Base-by-base conservation (phyloP, 148 eudicot species). In the Cornus suecica region DNA sequence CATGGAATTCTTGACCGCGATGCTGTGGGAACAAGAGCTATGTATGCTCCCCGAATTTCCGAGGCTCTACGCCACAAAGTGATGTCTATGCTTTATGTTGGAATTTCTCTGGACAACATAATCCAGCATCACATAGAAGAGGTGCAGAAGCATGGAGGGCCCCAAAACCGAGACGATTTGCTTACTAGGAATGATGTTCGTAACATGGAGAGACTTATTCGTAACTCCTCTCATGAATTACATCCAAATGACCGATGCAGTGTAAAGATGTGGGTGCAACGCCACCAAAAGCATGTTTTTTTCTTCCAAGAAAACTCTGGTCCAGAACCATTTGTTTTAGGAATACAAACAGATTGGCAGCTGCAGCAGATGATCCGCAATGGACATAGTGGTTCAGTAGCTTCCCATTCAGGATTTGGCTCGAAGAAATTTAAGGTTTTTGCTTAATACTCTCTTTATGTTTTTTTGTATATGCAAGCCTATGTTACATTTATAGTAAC, bases 261-360 rank as follows among this genome's bases (percentile, higher is more conserved):
- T 74, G 80, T 81, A 32, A 77, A 65, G 60, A 77, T 70, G 41
- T 81, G 80, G 84, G 80, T 64, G 26, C 80, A 77, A 73, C 84
- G 78, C 51, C 74, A 81, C 74, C 80, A 73, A 52, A 81, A 81
- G 68, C 74, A 77, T 37, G 78, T 81, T 27, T 81, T 81, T 51
- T 74, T 58, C 63, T 77, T 68, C 72, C 80, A 77, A 61, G 78
- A 77, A 66, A 73, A 32, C 1, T 77, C 64, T 73, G 78, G 80
- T 68, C 62, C 74, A 34, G 80, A 77, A 65, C 61, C 78, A 63
- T 73, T 81, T 64, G 52, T 81, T 62, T 51, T 81, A 34, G 84
- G 84, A 16, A 69, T 81, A 77, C 84, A 81, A 42, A 77, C 84
- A 31, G 84, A 81, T 73, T 81, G 84, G 84, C 84, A 81, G 61